These are phyloP conservation scores for Cokeromyces recurvatus DNA, from an alignment of 371 early-diverging fungal genomes.

Conservation along the genomic window DNA sequence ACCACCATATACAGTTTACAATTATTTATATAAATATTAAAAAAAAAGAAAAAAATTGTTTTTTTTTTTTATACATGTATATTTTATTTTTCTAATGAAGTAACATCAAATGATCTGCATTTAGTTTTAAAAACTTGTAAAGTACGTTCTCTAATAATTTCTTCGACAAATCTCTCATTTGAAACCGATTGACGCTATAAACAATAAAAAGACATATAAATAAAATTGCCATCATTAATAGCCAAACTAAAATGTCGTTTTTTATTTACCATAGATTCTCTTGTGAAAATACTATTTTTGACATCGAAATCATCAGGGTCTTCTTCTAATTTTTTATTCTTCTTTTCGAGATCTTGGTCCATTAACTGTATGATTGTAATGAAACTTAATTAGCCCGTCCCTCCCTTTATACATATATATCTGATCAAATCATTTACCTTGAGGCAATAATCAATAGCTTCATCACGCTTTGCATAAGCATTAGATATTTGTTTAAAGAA, in stretches of 20 bases:
- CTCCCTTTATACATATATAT: not conserved
- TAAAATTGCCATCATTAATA: no score
- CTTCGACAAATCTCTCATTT: constrained; percentile 68
- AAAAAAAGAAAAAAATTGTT: not conserved
- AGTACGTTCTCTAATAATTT: constrained; percentile 67
- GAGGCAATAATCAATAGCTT: constrained; percentile 65
- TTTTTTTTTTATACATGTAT: not conserved
- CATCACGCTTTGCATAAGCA: constrained; percentile 65
- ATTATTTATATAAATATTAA: not conserved
- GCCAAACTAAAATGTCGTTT: no score
- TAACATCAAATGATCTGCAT: constrained; percentile 63
- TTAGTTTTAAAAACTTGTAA: constrained; percentile 66
- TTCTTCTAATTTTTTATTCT: constrained; percentile 52
- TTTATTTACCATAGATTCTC: constrained; percentile 55
- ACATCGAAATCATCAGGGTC: constrained; percentile 60
- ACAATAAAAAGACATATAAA: not conserved
- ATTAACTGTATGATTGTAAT: constrained; percentile 34
- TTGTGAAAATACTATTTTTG: constrained; percentile 53
- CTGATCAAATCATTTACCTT: constrained; percentile 35
- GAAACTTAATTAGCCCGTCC: not conserved
- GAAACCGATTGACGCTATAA: constrained; percentile 64
- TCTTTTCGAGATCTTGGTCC: constrained; percentile 54
- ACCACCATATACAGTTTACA: no score
- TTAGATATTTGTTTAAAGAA: constrained; percentile 65
- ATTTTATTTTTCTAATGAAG: constrained; percentile 33